phyloP scores from a whole-genome alignment of 352 stramenopile genomes.

The Phytophthora niederhauseri region DNA sequence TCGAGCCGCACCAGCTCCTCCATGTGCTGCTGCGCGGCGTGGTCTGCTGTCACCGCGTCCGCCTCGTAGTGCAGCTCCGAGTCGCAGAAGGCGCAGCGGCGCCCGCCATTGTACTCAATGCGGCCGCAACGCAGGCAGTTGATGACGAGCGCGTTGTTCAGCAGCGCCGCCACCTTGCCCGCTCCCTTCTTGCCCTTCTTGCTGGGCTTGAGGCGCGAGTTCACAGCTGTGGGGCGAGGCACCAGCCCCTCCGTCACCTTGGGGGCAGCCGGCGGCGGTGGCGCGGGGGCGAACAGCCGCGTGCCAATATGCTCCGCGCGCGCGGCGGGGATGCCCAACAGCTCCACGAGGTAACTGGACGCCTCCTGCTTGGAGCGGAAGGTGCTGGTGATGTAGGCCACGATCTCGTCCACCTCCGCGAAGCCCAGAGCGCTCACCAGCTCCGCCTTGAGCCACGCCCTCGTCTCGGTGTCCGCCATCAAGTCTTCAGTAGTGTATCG shows the following conservation, averaged over 20 bases:
- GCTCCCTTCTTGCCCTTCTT: conserved; percentile 49
- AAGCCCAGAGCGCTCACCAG: conserved; percentile 70
- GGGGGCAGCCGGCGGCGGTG: conserved; percentile 6
- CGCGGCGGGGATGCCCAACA: conserved; percentile 56
- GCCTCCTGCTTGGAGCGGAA: conserved; percentile 57
- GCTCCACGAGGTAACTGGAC: conserved; percentile 66
- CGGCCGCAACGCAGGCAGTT: conserved; percentile 74
- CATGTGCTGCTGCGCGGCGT: conserved; percentile 53
- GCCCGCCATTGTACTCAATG: conserved; percentile 68
- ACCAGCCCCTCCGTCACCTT: conserved; percentile 39
- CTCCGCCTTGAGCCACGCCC: conserved; percentile 62
- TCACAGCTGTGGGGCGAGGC: conserved; percentile 38
- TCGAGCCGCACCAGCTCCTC: conserved; percentile 60
- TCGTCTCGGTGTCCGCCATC: conserved; percentile 41
- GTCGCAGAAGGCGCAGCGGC: conserved; percentile 62
- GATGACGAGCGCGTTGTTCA: conserved; percentile 66
- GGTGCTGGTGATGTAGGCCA: conserved; percentile 50
- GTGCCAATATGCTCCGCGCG: conserved; percentile 57
- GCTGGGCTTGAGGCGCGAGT: conserved; percentile 54
- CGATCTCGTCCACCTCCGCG: conserved; percentile 74
- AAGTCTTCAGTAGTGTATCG: neutral
- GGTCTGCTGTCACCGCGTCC: conserved; percentile 37
- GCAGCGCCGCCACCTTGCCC: conserved; percentile 32
- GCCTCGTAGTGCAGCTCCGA: conserved; percentile 62
- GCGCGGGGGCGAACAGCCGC: conserved; percentile 43